phyloP scores from a whole-genome alignment of 192 early-diverging fungal genomes.

The Coemansia aciculifera region DNA sequence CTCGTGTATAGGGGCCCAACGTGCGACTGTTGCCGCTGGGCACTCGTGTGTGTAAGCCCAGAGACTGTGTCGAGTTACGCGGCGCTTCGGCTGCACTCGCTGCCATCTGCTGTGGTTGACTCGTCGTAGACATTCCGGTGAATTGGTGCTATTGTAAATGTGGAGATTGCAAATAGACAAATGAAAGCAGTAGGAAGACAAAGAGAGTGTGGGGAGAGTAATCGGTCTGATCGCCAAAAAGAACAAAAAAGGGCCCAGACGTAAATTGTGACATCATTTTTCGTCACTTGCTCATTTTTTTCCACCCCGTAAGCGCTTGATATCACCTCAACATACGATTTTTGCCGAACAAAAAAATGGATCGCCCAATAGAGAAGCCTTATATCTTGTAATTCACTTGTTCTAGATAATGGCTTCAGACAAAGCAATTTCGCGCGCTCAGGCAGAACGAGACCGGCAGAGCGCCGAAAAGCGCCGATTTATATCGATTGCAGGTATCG shows the following conservation, averaged over 20 bases:
- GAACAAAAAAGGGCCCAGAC: neutral
- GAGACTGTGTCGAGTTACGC: neutral
- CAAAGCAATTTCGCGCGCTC: slow-evolving; percentile 7
- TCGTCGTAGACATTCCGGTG: neutral
- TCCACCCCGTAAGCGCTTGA: neutral
- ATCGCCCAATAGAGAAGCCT: neutral
- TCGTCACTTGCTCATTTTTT: neutral
- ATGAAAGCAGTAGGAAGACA: neutral
- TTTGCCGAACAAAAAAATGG: neutral
- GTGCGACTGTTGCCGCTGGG: neutral
- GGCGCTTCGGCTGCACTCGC: neutral
- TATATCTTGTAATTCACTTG: neutral
- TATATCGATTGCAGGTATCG: slow-evolving; percentile 28
- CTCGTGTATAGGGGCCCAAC: neutral
- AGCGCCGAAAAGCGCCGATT: slow-evolving; percentile 30
- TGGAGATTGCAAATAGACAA: neutral
- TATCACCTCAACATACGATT: neutral
- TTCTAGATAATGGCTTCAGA: neutral
- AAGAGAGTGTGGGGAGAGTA: neutral
- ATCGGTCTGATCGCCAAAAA: neutral
- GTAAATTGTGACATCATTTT: slow-evolving; percentile 6
- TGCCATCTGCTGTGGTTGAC: neutral
- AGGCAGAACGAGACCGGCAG: slow-evolving; percentile 39
- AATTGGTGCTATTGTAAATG: neutral
- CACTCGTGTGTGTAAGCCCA: slow-evolving; percentile 4